phyloP scores from a whole-genome alignment of 768 basidiomycete species.

The Lentinula lateritia region DNA sequence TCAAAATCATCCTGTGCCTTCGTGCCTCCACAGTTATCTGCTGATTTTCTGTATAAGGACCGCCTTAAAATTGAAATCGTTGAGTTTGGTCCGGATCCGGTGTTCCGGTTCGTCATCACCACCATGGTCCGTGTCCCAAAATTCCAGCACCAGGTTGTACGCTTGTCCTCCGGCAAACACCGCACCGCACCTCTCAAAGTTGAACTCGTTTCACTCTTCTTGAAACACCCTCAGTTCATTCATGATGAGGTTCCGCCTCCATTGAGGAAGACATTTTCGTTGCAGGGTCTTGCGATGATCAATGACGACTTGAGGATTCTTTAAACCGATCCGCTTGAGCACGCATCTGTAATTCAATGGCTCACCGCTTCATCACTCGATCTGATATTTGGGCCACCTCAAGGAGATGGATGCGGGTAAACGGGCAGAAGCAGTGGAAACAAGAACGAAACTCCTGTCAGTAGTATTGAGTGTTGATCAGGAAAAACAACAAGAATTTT shows the following conservation, averaged over 20 bases:
- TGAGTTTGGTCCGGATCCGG: too few species aligned
- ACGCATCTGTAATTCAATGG: conserved; percentile 67
- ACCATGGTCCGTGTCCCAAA: too few species aligned
- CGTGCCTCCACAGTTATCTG: too few species aligned
- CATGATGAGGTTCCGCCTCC: conserved; percentile 65
- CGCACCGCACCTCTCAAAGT: too few species aligned
- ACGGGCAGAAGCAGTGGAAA: conserved; percentile 44
- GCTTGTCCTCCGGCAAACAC: too few species aligned
- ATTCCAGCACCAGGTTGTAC: too few species aligned
- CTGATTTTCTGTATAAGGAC: too few species aligned
- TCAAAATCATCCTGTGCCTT: too few species aligned
- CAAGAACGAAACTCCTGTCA: conserved; percentile 51
- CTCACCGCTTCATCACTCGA: conserved; percentile 63
- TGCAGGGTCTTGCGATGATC: conserved; percentile 10
- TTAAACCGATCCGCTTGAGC: conserved; percentile 61
- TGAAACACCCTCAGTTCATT: conserved; percentile 16
- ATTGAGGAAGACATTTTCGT: conserved; percentile 43
- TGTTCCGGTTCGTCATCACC: too few species aligned
- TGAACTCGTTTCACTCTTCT: conserved; percentile 22
- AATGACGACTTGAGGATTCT: conserved; percentile 37
- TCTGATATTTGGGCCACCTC: conserved; percentile 44
- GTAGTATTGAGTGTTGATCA: conserved; percentile 38
- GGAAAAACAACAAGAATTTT: conserved; percentile 27
- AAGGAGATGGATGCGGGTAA: conserved; percentile 28
- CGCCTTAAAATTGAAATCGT: too few species aligned